Percentiles rank a stretch among this genome's conserved stretches.
Evolutionary conservation across 306 rosid species (phyloP).

Genomic region (Betula pendula): DNA sequence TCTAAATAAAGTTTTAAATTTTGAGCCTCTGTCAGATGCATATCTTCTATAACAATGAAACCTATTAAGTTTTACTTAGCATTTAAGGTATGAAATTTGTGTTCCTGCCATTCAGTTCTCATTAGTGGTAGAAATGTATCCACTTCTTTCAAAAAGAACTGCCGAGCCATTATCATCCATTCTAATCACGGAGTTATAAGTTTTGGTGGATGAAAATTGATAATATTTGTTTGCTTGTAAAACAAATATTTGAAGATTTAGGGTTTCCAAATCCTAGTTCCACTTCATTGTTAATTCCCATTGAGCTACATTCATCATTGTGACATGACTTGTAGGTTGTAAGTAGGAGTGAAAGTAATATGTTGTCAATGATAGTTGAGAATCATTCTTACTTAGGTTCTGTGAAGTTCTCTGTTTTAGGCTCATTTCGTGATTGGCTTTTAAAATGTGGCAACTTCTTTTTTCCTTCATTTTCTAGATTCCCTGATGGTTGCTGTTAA

Average conservation of each 20-base stretch:
- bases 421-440: background rate
- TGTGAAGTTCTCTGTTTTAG: background rate
- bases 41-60: background rate
- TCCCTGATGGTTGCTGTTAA: conserved; percentile 82
- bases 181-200: background rate
- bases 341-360: background rate
- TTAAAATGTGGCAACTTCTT: background rate
- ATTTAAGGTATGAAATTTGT: background rate
- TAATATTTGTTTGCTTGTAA: background rate
- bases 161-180: background rate
- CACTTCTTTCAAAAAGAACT: background rate
- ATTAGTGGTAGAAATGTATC: background rate
- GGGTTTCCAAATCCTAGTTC: background rate
- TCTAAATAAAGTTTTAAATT: background rate
- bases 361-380: background rate
- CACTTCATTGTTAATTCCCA: background rate
- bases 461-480: conserved; percentile 47
- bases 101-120: background rate
- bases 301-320: background rate
- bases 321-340: background rate
- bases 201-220: background rate
- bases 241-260: background rate
- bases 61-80: background rate
- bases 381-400: background rate
- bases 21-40: background rate